A percentile compares a stretch with the other conserved stretches of the same genome.
These are phyloP conservation scores for Candida glaebosa DNA, from an alignment of 805 yeast species.

Conservation along the genomic window DNA sequence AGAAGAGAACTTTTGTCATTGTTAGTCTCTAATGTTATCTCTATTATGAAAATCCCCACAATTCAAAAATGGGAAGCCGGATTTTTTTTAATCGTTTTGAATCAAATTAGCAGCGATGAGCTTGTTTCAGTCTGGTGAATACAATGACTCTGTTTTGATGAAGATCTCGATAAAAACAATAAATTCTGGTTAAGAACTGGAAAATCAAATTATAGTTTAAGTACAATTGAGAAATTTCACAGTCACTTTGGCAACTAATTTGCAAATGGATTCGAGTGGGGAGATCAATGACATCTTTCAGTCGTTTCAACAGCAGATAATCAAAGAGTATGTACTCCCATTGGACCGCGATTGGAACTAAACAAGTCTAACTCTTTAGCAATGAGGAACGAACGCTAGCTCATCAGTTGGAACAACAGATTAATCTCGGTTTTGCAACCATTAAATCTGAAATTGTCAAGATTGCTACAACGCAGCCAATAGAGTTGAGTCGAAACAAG, in stretches of 20 bases:
- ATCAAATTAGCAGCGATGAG: too few species aligned
- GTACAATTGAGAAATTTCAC: not conserved
- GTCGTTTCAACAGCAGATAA: constrained; percentile 9
- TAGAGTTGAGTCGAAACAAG: constrained; percentile 5
- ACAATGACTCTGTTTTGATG: too few species aligned
- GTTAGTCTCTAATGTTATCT: too few species aligned
- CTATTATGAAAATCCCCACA: too few species aligned
- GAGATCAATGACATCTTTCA: constrained; percentile 4
- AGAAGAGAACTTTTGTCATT: constrained; percentile 11
- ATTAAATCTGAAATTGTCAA: constrained; percentile 11
- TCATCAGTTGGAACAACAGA: constrained; percentile 12
- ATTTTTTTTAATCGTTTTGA: too few species aligned
- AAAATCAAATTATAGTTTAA: too few species aligned
- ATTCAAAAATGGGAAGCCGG: too few species aligned
- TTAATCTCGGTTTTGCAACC: constrained; percentile 11
- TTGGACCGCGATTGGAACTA: not conserved
- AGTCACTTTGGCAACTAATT: not conserved
- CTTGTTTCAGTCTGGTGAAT: too few species aligned
- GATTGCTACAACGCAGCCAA: constrained; percentile 10
- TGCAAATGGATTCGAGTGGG: not conserved
- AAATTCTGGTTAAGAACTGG: too few species aligned
- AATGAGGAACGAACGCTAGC: constrained; percentile 7
- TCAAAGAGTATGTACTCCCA: constrained; percentile 10
- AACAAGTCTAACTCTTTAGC: constrained; percentile 6
- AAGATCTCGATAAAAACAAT: too few species aligned